A percentile compares a stretch with the other conserved stretches of the same genome.
phyloP scores from a whole-genome alignment of 805 yeast genomes.

The Pichia scutulata region DNA sequence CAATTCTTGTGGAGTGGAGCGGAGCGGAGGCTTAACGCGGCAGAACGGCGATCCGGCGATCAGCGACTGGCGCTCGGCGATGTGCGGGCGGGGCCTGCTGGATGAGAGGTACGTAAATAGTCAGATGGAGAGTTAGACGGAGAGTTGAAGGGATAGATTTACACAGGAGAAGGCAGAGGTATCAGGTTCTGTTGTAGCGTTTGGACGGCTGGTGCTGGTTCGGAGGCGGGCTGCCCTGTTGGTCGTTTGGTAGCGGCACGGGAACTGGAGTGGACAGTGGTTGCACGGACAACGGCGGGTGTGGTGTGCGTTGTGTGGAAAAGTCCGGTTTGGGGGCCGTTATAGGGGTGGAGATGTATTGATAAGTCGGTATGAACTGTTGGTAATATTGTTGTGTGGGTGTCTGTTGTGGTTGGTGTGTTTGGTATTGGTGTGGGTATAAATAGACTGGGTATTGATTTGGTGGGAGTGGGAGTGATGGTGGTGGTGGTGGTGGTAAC shows the following conservation, averaged over 20 bases:
- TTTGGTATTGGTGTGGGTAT: not conserved
- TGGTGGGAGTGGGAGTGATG: not conserved
- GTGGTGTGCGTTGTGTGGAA: not conserved
- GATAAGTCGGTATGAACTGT: not conserved
- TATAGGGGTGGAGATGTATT: not conserved
- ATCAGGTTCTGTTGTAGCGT: not conserved
- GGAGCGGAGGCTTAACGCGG: no score
- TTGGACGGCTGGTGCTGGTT: no score
- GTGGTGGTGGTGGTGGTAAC: no score
- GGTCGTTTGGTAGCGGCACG: not conserved
- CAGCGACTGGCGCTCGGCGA: no score
- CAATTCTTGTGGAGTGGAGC: no score
- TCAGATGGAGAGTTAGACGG: no score
- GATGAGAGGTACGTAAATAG: no score
- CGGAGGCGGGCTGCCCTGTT: not conserved
- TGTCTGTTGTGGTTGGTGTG: not conserved
- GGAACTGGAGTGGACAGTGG: not conserved
- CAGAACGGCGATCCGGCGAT: no score
- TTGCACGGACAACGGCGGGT: not conserved
- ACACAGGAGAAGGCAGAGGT: no score
- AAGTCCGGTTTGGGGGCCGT: not conserved
- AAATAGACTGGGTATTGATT: not conserved
- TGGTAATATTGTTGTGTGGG: not conserved
- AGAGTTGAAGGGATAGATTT: no score
- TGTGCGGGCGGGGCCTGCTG: no score